Percentiles rank a stretch among this genome's conserved stretches.
phyloP scores from a whole-genome alignment of 495 filamentous ascomycete genomes.

The Symbiotaphrina buchneri region DNA sequence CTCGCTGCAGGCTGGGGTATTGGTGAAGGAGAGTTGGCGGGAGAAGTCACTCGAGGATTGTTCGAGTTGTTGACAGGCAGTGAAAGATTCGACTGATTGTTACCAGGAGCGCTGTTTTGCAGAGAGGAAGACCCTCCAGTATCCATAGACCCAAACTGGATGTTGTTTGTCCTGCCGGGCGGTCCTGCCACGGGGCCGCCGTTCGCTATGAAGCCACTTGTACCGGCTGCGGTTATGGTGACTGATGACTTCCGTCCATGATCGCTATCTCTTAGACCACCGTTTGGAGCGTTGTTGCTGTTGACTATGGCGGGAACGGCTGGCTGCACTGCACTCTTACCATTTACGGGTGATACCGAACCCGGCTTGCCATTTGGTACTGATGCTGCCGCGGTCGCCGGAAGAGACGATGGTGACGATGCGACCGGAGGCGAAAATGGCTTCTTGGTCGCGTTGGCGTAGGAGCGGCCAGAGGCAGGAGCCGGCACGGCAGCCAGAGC shows the following conservation, averaged over 20 bases:
- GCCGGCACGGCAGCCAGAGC: constrained; percentile 41
- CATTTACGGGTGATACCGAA: constrained; percentile 63
- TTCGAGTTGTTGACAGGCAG: constrained; percentile 43
- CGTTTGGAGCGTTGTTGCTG: constrained; percentile 33
- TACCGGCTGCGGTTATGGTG: constrained; percentile 62
- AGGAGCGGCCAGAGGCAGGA: constrained; percentile 28
- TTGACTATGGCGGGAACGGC: constrained; percentile 45
- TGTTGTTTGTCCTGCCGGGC: constrained; percentile 35
- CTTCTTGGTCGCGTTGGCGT: constrained; percentile 64
- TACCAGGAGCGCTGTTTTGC: constrained; percentile 32
- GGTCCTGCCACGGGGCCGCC: constrained; percentile 36
- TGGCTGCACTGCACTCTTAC: constrained; percentile 49
- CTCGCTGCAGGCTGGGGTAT: constrained; percentile 74
- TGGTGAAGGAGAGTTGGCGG: constrained; percentile 61
- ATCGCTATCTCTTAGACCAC: constrained; percentile 31
- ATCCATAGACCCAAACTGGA: constrained; percentile 57
- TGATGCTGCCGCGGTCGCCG: constrained; percentile 41
- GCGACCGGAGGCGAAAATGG: constrained; percentile 38
- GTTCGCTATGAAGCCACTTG: constrained; percentile 52
- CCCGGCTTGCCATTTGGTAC: constrained; percentile 63
- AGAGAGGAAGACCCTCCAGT: constrained; percentile 43
- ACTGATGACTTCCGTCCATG: constrained; percentile 71
- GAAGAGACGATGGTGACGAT: constrained; percentile 36
- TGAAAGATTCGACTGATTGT: constrained; percentile 23
- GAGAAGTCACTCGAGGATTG: constrained; percentile 44